Percentiles rank a stretch among this genome's conserved stretches.
Evolutionary conservation across 352 stramenopile genomes (phyloP).

Genomic region (Hyaloperonospora brassicae): DNA sequence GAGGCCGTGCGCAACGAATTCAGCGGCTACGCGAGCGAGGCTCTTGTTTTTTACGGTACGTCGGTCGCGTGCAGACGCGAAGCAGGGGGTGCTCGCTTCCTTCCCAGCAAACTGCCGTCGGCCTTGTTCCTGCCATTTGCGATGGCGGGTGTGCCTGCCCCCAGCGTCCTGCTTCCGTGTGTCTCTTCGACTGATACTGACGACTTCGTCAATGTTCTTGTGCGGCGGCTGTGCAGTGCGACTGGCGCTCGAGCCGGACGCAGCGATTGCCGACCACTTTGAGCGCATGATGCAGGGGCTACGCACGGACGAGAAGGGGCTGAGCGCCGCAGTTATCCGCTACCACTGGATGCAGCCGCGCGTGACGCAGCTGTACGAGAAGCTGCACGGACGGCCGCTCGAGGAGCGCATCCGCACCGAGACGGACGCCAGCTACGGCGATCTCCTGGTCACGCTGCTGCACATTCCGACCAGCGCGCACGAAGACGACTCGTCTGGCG

Average conservation of each 20-base stretch:
- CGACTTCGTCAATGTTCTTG: conserved; percentile 4
- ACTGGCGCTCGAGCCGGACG: conserved; percentile 42
- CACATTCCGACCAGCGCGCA: conserved; percentile 22
- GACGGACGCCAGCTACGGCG: conserved; percentile 47
- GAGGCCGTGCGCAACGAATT: conserved; percentile 60
- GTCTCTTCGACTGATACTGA: no score
- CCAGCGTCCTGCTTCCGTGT: no score
- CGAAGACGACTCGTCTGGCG: not conserved
- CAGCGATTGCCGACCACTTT: conserved; percentile 41
- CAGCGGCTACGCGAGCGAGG: conserved; percentile 43
- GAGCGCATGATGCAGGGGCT: conserved; percentile 54
- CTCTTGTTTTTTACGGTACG: conserved; percentile 60
- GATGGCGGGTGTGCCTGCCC: no score
- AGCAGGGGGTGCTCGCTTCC: no score
- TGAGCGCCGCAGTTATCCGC: conserved; percentile 46
- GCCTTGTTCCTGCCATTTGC: no score
- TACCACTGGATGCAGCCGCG: conserved; percentile 42
- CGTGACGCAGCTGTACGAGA: conserved; percentile 37
- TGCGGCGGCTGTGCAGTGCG: conserved; percentile 28
- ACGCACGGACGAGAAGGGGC: conserved; percentile 46
- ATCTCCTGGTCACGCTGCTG: conserved; percentile 42
- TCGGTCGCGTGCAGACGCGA: not conserved
- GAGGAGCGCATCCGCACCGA: conserved; percentile 47
- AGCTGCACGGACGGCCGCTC: conserved; percentile 35
- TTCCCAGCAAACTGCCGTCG: no score